A percentile compares a stretch with the other conserved stretches of the same genome.
These are phyloP conservation scores for Xylaria longipes DNA, from an alignment of 495 filamentous ascomycete species.

Conservation along the genomic window DNA sequence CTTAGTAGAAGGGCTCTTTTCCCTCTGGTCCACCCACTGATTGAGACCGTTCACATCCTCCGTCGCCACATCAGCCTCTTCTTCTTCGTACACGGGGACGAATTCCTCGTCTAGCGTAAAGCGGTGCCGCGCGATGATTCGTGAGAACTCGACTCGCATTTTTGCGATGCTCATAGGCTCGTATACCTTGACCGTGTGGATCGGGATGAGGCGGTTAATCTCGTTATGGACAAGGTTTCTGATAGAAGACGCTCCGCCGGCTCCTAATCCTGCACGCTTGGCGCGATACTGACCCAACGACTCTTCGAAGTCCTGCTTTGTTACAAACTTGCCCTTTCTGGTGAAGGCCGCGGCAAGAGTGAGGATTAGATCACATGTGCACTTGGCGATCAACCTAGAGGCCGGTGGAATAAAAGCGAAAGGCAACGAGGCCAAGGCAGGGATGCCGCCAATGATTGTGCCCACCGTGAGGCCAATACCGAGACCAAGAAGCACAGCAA, in stretches of 20 bases:
- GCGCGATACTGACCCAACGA: constrained; percentile 21
- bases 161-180: constrained; percentile 21
- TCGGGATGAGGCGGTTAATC: constrained; percentile 26
- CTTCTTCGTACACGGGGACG: constrained; percentile 14
- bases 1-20: constrained; percentile 2
- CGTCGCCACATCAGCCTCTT: background rate
- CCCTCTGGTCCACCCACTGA: constrained; percentile 20
- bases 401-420: constrained; percentile 29
- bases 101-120: constrained; percentile 22
- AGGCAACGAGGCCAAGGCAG: constrained; percentile 25
- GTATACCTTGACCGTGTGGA: constrained; percentile 26
- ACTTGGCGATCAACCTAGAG: constrained; percentile 23
- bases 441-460: constrained; percentile 26
- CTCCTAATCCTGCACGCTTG: constrained; percentile 15
- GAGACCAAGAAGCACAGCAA: constrained; percentile 24
- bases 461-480: constrained; percentile 24
- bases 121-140: constrained; percentile 21
- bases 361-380: constrained; percentile 23
- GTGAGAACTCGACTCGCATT: constrained; percentile 24
- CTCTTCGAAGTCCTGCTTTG: constrained; percentile 26
- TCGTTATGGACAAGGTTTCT: constrained; percentile 16
- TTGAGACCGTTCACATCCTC: constrained; percentile 17
- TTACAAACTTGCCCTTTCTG: constrained; percentile 25
- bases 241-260: constrained; percentile 15
- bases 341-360: constrained; percentile 22